Percentiles rank a stretch among this genome's conserved stretches.
phyloP scores from a whole-genome alignment of 2,329 filamentous ascomycete species.

The Fusarium tanahbumbuense region DNA sequence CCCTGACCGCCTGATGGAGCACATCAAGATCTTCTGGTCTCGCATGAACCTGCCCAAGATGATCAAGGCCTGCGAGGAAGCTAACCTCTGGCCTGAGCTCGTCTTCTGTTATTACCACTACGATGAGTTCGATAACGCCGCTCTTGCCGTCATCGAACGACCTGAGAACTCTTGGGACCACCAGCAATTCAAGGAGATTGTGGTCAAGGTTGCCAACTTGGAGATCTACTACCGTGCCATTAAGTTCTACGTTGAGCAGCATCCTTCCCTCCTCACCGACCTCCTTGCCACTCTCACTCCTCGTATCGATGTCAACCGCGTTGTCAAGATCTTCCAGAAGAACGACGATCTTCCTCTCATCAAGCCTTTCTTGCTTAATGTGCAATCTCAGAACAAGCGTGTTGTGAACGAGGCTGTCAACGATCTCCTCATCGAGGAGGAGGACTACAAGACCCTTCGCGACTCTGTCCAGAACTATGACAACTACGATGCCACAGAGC shows the following conservation, averaged over 20 bases:
- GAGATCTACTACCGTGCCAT: constrained; percentile 99
- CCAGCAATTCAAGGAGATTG: constrained; percentile 98
- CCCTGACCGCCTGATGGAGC: constrained; percentile 96
- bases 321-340: constrained; percentile 99
- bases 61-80: constrained; percentile 92
- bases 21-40: constrained; percentile 98
- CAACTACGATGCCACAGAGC: constrained; percentile 96
- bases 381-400: constrained; percentile 97
- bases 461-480: constrained; percentile 99
- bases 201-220: constrained; percentile 96
- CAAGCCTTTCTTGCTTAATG: constrained; percentile 97
- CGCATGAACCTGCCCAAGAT: constrained; percentile 98
- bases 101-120: constrained; percentile 99
- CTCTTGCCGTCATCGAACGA: constrained; percentile 96
- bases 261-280: constrained; percentile 95
- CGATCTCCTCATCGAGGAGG: constrained; percentile 96
- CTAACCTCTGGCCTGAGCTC: constrained; percentile 95
- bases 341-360: constrained; percentile 98
- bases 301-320: constrained; percentile 96
- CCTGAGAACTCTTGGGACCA: constrained; percentile 99
- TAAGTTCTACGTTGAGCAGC: constrained; percentile 97
- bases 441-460: constrained; percentile 97
- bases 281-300: constrained; percentile 91
- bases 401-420: constrained; percentile 98
- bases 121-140: constrained; percentile 97